Evolutionary conservation across 225 moss, liverwort and hornwort genomes (phyloP), one percentile per base, ranked within the genome.

Genomic region (Pleurozium schreberi): DNA sequence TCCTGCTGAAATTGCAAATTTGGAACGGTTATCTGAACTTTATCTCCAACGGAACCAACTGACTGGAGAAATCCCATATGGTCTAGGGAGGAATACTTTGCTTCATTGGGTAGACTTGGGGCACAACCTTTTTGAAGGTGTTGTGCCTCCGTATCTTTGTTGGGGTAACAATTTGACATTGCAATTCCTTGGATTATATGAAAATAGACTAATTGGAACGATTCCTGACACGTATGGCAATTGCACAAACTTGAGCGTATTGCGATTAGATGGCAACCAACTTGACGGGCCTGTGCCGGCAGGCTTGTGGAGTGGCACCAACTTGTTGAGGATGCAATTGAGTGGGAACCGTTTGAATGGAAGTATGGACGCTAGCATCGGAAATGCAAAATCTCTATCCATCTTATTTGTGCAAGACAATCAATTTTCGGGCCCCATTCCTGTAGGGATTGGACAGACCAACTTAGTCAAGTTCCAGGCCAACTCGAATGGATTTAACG

Each of bases 251-350:
- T 4, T 83, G 18, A 22, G 18, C 0, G 83, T 83, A 36, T 7
- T 83, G 36, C 65, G 27, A 66, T 36, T 83, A 19, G 83, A 83
- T 33, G 65, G 18, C 50, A 83, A 83, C 27, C 27, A 83, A 3
- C 18, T 83, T 0, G 36, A 50, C 8, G 83, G 66, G 0, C 66
- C 5, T 36, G 10, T 83, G 7, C 50, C 66, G 3, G 2, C 5
- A 1, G 18, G 83, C 36, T 83, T 83, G 38, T 83, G 83, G 65
- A 66, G 36, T 5, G 66, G 83, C 8, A 1, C 50, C 65, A 83
- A 65, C 16, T 83, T 83, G 65, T 25, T 64, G 50, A 83, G 65
- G 26, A 83, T 83, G 66, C 66, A 83, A 38, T 38, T 83, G 65
- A 83, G 26, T 3, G 2, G 49, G 18, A 83, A 83, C 38, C 50